These are phyloP conservation scores for Phytophthora niederhauseri DNA, from an alignment of 352 stramenopile species.

Conservation along the genomic window DNA sequence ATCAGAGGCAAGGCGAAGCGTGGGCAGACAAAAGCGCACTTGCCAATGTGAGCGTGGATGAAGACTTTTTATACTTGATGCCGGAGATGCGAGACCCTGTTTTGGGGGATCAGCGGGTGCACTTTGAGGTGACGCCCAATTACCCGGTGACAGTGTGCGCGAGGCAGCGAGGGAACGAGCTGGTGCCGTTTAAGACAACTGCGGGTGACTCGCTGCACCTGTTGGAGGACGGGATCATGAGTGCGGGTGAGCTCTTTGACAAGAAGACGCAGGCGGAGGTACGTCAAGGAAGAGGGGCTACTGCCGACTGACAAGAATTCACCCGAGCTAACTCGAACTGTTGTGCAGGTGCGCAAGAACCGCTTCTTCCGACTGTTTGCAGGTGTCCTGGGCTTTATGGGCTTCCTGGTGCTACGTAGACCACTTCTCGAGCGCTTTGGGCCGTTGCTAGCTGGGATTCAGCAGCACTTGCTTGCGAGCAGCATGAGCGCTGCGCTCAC, in stretches of 20 bases:
- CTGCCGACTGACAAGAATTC: not conserved
- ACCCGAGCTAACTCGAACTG: not conserved
- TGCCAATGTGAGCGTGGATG: constrained; percentile 55
- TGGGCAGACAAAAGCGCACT: constrained; percentile 53
- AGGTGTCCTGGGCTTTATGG: constrained; percentile 67
- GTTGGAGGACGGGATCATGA: constrained; percentile 66
- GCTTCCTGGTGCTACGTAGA: constrained; percentile 60
- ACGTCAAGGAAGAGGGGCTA: not conserved
- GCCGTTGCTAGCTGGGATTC: constrained; percentile 34
- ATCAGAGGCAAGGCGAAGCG: constrained; percentile 46
- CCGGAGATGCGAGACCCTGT: constrained; percentile 24
- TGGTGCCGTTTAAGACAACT: constrained; percentile 51
- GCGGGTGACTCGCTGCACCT: constrained; percentile 58
- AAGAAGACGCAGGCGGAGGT: constrained; percentile 54
- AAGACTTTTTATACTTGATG: constrained; percentile 63
- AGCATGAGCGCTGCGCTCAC: constrained; percentile 55
- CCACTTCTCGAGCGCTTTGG: constrained; percentile 43
- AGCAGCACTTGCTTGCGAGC: constrained; percentile 53
- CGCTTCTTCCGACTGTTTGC: constrained; percentile 71
- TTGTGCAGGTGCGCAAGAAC: constrained; percentile 58
- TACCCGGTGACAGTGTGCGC: constrained; percentile 77
- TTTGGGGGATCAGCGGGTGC: constrained; percentile 69
- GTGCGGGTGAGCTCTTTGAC: constrained; percentile 51
- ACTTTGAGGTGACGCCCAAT: constrained; percentile 65
- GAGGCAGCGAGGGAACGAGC: constrained; percentile 24